phyloP scores from a whole-genome alignment of 2,329 filamentous ascomycete genomes.

The Tolypocladium paradoxum region DNA sequence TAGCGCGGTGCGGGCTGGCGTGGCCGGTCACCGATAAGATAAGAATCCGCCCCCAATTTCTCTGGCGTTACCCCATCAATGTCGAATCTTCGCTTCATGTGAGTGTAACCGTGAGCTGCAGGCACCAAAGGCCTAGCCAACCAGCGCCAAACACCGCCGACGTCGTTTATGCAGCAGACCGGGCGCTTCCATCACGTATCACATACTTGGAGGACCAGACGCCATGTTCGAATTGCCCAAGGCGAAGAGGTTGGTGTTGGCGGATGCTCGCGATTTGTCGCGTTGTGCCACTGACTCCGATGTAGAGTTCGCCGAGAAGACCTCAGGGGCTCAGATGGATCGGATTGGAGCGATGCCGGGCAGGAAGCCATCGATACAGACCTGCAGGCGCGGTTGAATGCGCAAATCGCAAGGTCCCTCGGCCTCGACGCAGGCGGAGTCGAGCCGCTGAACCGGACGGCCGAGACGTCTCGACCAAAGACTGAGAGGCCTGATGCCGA shows the following conservation, averaged over 20 bases:
- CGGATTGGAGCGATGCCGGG: constrained; percentile 12
- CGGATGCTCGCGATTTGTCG: not conserved
- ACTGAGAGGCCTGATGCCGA: constrained; percentile 2
- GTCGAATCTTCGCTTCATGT: not conserved
- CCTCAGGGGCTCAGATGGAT: constrained; percentile 28
- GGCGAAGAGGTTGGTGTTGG: constrained; percentile 18
- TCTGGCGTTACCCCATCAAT: not conserved
- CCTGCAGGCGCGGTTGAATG: constrained; percentile 33
- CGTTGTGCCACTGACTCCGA: not conserved
- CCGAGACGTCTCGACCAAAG: not conserved
- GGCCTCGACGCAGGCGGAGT: constrained; percentile 21
- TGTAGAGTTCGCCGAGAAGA: constrained; percentile 45
- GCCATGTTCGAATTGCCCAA: constrained; percentile 19
- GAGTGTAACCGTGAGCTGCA: not conserved
- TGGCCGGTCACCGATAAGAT: not conserved
- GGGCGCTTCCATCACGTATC: not conserved
- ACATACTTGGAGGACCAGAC: not conserved
- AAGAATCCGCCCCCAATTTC: not conserved
- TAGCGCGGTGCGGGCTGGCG: not conserved
- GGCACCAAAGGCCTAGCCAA: not conserved
- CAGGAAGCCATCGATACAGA: constrained; percentile 25
- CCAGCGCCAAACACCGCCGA: not conserved
- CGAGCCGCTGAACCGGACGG: not conserved
- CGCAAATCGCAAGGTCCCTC: constrained; percentile 35
- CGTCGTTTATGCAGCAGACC: not conserved